Evolutionary conservation across 163 green algal genomes (phyloP).

Genomic region (Scenedesmus sp.): DNA sequence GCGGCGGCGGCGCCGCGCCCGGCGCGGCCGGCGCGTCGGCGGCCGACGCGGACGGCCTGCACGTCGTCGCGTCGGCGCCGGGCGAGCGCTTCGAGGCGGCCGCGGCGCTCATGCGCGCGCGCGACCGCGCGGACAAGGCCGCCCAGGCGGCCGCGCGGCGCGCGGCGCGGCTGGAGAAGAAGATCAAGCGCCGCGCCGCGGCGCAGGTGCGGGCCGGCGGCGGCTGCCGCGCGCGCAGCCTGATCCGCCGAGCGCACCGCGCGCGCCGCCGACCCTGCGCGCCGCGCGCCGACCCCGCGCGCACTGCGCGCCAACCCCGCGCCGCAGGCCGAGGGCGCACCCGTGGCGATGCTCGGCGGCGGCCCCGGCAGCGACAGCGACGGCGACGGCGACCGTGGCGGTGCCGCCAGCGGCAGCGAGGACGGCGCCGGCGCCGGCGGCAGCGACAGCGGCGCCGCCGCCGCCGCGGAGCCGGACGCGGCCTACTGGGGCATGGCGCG

Average conservation of each 20-base stretch:
- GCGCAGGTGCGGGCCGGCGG: slow-evolving; percentile 8
- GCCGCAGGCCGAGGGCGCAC: too few relatives aligned
- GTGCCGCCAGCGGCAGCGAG: slow-evolving; percentile 1
- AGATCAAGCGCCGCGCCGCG: slow-evolving; percentile 44
- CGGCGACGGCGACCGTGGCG: background rate
- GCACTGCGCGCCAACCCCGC: too few relatives aligned
- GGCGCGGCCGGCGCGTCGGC: slow-evolving; percentile 12
- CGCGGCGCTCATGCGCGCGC: slow-evolving; percentile 54
- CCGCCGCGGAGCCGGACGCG: slow-evolving; percentile 11
- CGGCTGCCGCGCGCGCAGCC: background rate
- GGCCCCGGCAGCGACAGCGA: background rate
- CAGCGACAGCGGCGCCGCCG: slow-evolving; percentile 17
- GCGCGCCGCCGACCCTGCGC: too few relatives aligned
- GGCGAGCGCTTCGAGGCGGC: slow-evolving; percentile 63
- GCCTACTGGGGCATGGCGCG: slow-evolving; percentile 40
- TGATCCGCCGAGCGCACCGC: too few relatives aligned
- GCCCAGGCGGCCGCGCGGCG: slow-evolving; percentile 51
- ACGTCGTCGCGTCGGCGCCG: slow-evolving; percentile 56
- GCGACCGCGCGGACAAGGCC: slow-evolving; percentile 62
- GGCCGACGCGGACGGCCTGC: slow-evolving; percentile 45
- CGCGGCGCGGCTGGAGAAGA: slow-evolving; percentile 54
- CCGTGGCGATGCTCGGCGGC: background rate
- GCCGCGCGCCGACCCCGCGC: too few relatives aligned
- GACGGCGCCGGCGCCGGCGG: slow-evolving; percentile 23
- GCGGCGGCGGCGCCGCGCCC: background rate